Evolutionary conservation across 768 basidiomycete species (phyloP), one percentile per base, ranked within the genome.

Genomic region (Butyriboletus loyo): DNA sequence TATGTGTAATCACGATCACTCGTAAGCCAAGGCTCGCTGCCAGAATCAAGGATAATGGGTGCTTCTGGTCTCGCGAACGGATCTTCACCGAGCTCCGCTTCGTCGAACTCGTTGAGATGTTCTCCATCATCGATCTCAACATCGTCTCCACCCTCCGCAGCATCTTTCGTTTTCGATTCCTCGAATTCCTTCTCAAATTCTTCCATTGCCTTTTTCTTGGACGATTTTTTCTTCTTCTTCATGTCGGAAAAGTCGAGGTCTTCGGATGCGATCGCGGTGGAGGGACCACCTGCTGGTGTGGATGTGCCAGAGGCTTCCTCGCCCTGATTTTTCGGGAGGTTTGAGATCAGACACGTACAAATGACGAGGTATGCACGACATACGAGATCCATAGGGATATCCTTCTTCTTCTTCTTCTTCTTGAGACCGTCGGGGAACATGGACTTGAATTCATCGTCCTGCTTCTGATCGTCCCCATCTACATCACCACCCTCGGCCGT

Each of bases 1-100:
- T 98, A 99, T n/a, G 85, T 89, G 68, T 98, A 97, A 71, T 98
- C 96, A 39, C 96, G 83, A 71, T 98, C 95, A 57, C 85, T 90
- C 66, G 83, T 83, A 24, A 97, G 78, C 96, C 96, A 99, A 40
- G 91, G 82, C 64, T 93, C 92, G 28, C 77, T 86, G 7, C 89
- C 90, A 21, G 82, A 79, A 59, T 92, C 89, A 1, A 89, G 74
- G 25, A 78, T 81, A 8, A 81, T 75, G 7, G 82, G 80, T 6
- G 68, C 78, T 53, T 85, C 80, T 11, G 74, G 70, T 46, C 68
- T 72, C 7, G 86, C 84, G 59, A 95, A 96, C 5, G 88, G 87
- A 73, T 94, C 87, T 6, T 97, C 93, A 7, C 92, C 95, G 5
- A 95, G 80, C 40, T 95, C 92, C 2, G 80, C 82, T 63, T 90